Evolutionary conservation across 2,329 filamentous ascomycete genomes (phyloP).

Genomic region (Aspergillus neoniger): DNA sequence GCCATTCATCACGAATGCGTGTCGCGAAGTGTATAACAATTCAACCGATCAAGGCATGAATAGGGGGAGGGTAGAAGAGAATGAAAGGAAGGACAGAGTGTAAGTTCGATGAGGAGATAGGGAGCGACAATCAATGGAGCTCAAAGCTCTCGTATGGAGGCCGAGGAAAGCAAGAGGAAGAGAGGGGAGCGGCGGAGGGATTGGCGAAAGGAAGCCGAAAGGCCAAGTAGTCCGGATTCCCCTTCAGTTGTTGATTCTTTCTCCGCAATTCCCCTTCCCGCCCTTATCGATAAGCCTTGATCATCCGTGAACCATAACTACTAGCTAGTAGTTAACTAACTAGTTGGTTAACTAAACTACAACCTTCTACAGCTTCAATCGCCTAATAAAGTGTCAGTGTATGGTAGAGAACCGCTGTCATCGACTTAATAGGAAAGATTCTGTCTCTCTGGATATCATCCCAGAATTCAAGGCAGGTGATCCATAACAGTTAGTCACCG

Average conservation of each 20-base stretch:
- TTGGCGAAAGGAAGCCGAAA: neutral
- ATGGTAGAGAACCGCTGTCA: too few relatives aligned
- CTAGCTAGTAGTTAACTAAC: too few relatives aligned
- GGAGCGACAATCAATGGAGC: slow-evolving; percentile 8
- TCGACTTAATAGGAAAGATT: too few relatives aligned
- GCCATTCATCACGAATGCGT: slow-evolving; percentile 67
- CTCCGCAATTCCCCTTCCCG: neutral
- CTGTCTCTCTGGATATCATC: too few relatives aligned
- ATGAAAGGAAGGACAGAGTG: slow-evolving; percentile 1
- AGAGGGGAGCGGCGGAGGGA: neutral
- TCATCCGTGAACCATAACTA: neutral
- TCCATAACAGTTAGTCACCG: too few relatives aligned
- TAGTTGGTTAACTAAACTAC: too few relatives aligned
- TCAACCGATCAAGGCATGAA: slow-evolving; percentile 30
- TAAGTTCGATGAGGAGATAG: neutral
- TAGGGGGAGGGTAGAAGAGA: slow-evolving; percentile 3
- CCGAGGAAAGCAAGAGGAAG: neutral
- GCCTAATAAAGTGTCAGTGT: too few relatives aligned
- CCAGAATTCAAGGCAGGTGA: too few relatives aligned
- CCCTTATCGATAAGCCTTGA: slow-evolving; percentile 4
- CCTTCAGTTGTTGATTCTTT: neutral
- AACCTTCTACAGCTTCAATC: too few relatives aligned
- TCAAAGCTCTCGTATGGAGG: neutral
- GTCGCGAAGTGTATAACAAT: slow-evolving; percentile 15
- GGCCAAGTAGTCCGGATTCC: slow-evolving; percentile 25